Base-by-base conservation (phyloP, 306 rosid species). In the Coriaria nepalensis region DNA sequence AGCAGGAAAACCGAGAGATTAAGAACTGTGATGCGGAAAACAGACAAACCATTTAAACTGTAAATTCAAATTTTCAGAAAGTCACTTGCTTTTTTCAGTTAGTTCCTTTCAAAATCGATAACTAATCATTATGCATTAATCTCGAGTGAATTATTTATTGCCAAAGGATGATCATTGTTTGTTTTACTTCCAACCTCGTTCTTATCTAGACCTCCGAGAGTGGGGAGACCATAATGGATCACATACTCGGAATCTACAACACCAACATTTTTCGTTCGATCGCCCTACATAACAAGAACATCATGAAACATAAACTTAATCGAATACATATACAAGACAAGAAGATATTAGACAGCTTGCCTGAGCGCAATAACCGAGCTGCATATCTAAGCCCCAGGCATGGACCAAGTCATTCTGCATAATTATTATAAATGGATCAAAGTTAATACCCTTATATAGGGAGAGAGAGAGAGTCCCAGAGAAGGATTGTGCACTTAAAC, bases 311-410 rank as follows among this genome's bases (percentile, higher is more conserved):
- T 37, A 44, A 50, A 40, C 59, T 35, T 59, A 48, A 9, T 53
- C 10, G 37, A 47, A 44, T 36, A 55, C 14, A 20, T 40, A n/a
- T 15, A 36, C 11, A 46, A 6, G 40, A 43, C 20, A 55, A 4
- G 53, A 36, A 6, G 37, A 46, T 5, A 20, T 20, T 20, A 38
- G 36, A 50, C 60, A 47, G 60, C 93, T 71, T 73, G 76, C 97
- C 97, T 79, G 94, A 37, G 97, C 81, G 60, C 97, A 90, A 61
- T 90, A 90, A 32, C 97, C 97, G 41, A 90, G 82, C 60, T 85
- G 92, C 68, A 73, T 72, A 62, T 90, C 95, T 43, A 90, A 75
- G 45, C 97, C 97, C 97, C 97, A 90, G 33, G 94, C 97, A 70
- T 90, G 95, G 44, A 90, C 61, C 87, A 90, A 77, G 66, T 90